Conservation (phyloP, 257 asterid species). For the Agastache rugosa region DNA sequence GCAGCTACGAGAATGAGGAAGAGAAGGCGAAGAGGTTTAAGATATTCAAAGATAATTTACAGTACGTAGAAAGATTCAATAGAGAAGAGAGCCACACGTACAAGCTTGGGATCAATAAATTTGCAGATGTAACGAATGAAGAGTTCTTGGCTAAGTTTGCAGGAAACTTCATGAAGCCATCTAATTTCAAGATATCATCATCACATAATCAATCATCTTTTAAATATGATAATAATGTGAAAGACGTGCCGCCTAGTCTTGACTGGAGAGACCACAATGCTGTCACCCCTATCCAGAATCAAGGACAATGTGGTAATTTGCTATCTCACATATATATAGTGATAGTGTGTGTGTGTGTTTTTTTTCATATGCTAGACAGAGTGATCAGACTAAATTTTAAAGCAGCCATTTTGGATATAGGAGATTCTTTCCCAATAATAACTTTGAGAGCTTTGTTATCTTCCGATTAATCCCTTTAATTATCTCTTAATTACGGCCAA, state of each 20-base stretch:
- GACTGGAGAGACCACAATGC: conserved; percentile 41
- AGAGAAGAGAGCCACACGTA: conserved; percentile 36
- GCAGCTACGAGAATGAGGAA: conserved; percentile 34
- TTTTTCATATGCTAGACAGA: too few relatives aligned
- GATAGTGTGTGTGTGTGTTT: too few relatives aligned
- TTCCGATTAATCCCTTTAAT: too few relatives aligned
- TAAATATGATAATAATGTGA: conserved; percentile 20
- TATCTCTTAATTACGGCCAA: too few relatives aligned
- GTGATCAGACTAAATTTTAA: too few relatives aligned
- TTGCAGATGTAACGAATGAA: conserved; percentile 50
- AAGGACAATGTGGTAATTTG: conserved; percentile 40
- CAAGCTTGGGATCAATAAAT: conserved; percentile 44
- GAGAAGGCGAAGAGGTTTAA: conserved; percentile 43
- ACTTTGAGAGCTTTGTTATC: too few relatives aligned
- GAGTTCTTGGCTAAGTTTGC: conserved; percentile 42
- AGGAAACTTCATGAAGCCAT: conserved; percentile 21
- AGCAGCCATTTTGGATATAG: too few relatives aligned
- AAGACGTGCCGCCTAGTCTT: conserved; percentile 19
- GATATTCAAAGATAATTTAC: conserved; percentile 50
- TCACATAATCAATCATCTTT: not conserved
- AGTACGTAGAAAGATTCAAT: conserved; percentile 44
- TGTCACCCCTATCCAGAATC: conserved; percentile 38
- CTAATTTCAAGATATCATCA: not conserved
- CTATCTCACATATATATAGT: not conserved
- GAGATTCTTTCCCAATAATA: too few relatives aligned